phyloP scores from a whole-genome alignment of 331 rosid genomes.

The Malus hybrid region DNA sequence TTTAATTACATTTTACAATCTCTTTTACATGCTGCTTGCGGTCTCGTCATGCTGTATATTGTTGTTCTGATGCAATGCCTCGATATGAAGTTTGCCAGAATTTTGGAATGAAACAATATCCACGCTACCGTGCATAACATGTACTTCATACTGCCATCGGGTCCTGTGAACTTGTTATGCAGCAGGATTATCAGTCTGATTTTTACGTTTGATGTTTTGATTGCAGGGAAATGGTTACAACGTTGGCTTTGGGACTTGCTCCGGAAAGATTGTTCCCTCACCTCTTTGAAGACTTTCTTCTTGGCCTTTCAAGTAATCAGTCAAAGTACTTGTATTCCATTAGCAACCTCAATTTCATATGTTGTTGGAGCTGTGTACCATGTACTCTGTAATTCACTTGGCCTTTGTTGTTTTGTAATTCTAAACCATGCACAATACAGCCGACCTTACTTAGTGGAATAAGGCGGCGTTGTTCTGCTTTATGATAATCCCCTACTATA shows the following conservation, averaged over 20 bases:
- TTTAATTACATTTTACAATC: too few relatives aligned
- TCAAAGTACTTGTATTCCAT: not conserved
- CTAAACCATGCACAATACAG: too few relatives aligned
- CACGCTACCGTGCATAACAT: not conserved
- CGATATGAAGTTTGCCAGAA: not conserved
- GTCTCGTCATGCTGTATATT: not conserved
- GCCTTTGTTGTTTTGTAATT: not conserved
- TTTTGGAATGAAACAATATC: not conserved
- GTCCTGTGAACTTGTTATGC: too few relatives aligned
- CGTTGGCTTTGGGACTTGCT: slow-evolving; percentile 77
- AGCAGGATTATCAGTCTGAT: not conserved
- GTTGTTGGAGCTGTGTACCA: not conserved
- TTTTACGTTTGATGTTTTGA: not conserved
- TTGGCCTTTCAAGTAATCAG: not conserved
- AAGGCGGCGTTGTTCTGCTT: too few relatives aligned
- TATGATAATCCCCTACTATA: too few relatives aligned
- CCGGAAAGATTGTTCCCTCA: slow-evolving; percentile 71
- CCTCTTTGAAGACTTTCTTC: slow-evolving; percentile 25
- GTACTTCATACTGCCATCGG: not conserved
- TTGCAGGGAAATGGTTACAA: slow-evolving; percentile 80
- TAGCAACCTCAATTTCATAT: not conserved
- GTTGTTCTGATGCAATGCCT: too few relatives aligned
- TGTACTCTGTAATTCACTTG: not conserved
- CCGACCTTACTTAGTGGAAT: too few relatives aligned
- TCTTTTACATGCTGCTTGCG: too few relatives aligned